phyloP scores from a whole-genome alignment of 2,329 filamentous ascomycete species.

The Xylariaceae sp. region DNA sequence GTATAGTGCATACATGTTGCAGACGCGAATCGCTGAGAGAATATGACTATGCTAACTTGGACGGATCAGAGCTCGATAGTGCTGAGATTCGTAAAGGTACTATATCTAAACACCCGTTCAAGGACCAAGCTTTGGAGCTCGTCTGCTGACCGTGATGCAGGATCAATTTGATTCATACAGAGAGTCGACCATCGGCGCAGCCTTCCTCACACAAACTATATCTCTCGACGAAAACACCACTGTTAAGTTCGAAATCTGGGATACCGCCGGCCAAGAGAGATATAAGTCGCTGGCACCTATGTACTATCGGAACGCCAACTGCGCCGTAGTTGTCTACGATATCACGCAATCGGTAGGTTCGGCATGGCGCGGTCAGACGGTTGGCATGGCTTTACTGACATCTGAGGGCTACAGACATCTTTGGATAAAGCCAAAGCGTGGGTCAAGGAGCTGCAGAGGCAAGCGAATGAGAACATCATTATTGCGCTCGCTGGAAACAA shows the following conservation, averaged over 20 bases:
- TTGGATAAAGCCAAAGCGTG: constrained; percentile 98
- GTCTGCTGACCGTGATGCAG: constrained; percentile 40
- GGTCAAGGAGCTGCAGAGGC: constrained; percentile 97
- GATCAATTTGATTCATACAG: constrained; percentile 98
- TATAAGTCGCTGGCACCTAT: constrained; percentile 99
- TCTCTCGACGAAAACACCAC: constrained; percentile 96
- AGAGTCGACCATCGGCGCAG: constrained; percentile 96
- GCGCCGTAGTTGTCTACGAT: constrained; percentile 97
- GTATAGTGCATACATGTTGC: constrained; percentile 41
- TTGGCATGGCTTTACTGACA: constrained; percentile 24
- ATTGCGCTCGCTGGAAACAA: constrained; percentile 98
- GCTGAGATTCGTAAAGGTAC: constrained; percentile 93
- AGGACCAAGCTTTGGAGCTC: constrained; percentile 22
- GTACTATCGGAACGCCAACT: constrained; percentile 99
- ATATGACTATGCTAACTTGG: constrained; percentile 18
- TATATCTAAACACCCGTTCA: background rate
- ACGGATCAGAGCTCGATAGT: constrained; percentile 82
- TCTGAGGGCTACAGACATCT: constrained; percentile 59
- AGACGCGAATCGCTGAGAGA: constrained; percentile 5
- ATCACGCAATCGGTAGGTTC: constrained; percentile 94
- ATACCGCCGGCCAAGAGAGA: constrained; percentile 95
- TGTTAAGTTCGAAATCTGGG: constrained; percentile 99
- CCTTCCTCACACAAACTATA: constrained; percentile 98
- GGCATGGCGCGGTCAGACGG: background rate
- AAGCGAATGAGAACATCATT: constrained; percentile 99